A percentile compares a stretch with the other conserved stretches of the same genome.
phyloP scores from a whole-genome alignment of 805 yeast genomes.

The Zygoascus tannicola region DNA sequence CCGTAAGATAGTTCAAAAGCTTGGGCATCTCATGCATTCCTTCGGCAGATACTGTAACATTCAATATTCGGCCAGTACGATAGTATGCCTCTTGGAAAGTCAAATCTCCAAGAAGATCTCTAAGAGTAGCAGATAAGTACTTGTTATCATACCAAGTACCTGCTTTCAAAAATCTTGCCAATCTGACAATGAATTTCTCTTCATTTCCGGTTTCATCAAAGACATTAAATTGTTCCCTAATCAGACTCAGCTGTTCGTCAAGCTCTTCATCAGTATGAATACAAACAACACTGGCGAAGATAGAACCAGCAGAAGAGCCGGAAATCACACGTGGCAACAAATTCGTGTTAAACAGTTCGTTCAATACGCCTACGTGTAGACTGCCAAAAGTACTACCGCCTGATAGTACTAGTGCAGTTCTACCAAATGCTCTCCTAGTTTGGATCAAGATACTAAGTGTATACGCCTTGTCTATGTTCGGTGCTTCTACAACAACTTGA shows the following conservation, averaged over 20 bases:
- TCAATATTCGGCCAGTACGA: constrained; percentile 85
- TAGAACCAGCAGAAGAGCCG: constrained; percentile 95
- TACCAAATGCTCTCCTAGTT: constrained; percentile 83
- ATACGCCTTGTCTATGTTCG: constrained; percentile 50
- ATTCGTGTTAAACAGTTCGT: constrained; percentile 64
- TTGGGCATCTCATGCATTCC: constrained; percentile 87
- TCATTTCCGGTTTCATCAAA: constrained; percentile 46
- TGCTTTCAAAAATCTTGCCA: constrained; percentile 58
- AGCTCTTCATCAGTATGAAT: constrained; percentile 66
- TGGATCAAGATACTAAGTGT: constrained; percentile 72
- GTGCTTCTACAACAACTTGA: constrained; percentile 23
- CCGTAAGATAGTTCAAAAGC: constrained; percentile 78
- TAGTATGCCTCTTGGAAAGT: constrained; percentile 93
- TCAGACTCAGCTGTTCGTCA: constrained; percentile 41
- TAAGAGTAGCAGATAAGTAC: constrained; percentile 65
- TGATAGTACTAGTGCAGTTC: constrained; percentile 88
- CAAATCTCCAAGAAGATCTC: constrained; percentile 71
- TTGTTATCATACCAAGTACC: constrained; percentile 85
- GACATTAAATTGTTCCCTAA: constrained; percentile 43
- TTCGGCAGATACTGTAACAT: constrained; percentile 89
- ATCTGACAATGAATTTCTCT: constrained; percentile 43
- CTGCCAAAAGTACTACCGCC: constrained; percentile 96
- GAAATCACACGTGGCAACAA: constrained; percentile 79
- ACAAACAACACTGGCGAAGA: constrained; percentile 82
- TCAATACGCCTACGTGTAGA: constrained; percentile 84